These are phyloP conservation scores for Euphorbia peplus DNA, from an alignment of 345 rosid genomes.

Conservation along the genomic window DNA sequence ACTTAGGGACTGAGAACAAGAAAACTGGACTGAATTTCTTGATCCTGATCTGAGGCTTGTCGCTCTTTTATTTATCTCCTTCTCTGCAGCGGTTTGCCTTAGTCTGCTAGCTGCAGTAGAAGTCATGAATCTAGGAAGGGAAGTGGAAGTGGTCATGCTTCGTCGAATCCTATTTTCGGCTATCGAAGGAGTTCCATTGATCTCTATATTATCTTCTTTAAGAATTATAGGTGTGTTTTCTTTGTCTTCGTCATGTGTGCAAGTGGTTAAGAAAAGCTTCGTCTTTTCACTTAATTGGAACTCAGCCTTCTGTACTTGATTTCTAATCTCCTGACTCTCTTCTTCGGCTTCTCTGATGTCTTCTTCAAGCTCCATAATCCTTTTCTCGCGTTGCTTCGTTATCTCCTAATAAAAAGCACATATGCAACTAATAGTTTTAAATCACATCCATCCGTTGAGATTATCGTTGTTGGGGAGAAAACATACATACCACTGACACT, in stretches of 20 bases:
- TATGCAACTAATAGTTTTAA: conserved; percentile 6
- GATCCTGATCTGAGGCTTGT: conserved; percentile 38
- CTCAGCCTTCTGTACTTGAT: conserved; percentile 49
- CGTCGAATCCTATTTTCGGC: conserved; percentile 34
- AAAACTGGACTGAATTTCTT: conserved; percentile 46
- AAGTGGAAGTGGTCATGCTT: conserved; percentile 15
- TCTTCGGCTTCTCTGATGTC: conserved; percentile 61
- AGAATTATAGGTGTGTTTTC: conserved; percentile 29
- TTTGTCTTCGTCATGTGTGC: conserved; percentile 25
- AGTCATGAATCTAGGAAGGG: conserved; percentile 73
- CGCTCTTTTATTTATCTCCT: conserved; percentile 33
- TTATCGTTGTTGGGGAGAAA: background rate
- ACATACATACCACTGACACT: conserved; percentile 56
- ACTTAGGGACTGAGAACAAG: conserved; percentile 59
- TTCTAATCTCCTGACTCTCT: conserved; percentile 38
- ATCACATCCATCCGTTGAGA: background rate
- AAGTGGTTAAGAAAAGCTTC: conserved; percentile 42
- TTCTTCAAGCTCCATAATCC: conserved; percentile 54
- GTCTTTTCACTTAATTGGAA: conserved; percentile 49
- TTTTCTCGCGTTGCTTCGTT: conserved; percentile 49
- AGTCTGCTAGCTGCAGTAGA: conserved; percentile 87
- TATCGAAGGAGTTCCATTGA: conserved; percentile 26
- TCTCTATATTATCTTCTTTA: conserved; percentile 28
- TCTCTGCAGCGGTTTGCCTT: conserved; percentile 61
- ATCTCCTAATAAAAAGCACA: conserved; percentile 43